phyloP scores from a whole-genome alignment of 2,329 filamentous ascomycete genomes.

The Ilyonectria mors-panacis region DNA sequence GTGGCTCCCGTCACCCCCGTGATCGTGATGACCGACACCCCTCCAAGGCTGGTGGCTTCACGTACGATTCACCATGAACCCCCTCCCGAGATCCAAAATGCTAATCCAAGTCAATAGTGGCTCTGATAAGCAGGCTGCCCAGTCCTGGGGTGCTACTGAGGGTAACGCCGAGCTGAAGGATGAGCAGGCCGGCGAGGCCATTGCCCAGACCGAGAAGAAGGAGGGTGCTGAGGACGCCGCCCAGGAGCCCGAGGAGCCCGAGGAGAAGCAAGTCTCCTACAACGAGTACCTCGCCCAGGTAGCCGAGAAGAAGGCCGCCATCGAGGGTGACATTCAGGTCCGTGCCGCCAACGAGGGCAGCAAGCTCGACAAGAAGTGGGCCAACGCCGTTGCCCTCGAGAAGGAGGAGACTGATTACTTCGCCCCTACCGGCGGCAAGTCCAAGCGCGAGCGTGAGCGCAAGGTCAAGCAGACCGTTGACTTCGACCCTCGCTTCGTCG shows the following conservation, averaged over 20 bases:
- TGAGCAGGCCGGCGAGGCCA: slow-evolving; percentile 91
- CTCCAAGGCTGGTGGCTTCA: slow-evolving; percentile 57
- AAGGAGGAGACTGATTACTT: slow-evolving; percentile 86
- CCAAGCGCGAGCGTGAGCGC: slow-evolving; percentile 87
- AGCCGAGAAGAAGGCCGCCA: slow-evolving; percentile 81
- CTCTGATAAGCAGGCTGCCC: slow-evolving; percentile 88
- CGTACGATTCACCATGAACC: slow-evolving; percentile 57
- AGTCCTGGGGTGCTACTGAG: slow-evolving; percentile 89
- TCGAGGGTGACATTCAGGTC: slow-evolving; percentile 76
- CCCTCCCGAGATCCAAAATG: slow-evolving; percentile 3
- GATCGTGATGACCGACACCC: slow-evolving; percentile 71
- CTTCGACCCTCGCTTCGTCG: slow-evolving; percentile 87
- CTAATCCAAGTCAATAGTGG: slow-evolving; percentile 66
- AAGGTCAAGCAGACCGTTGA: slow-evolving; percentile 93
- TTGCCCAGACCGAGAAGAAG: slow-evolving; percentile 88
- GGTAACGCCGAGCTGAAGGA: slow-evolving; percentile 90
- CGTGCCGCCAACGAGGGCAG: slow-evolving; percentile 94
- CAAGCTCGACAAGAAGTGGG: slow-evolving; percentile 94
- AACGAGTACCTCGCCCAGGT: slow-evolving; percentile 85
- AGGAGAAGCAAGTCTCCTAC: slow-evolving; percentile 93
- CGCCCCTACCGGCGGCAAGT: slow-evolving; percentile 80
- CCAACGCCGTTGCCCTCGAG: slow-evolving; percentile 80
- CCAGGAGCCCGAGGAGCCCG: slow-evolving; percentile 72
- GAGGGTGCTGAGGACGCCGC: slow-evolving; percentile 70
- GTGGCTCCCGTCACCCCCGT: slow-evolving; percentile 67